These are phyloP conservation scores for Gracilaria domingensis DNA, from an alignment of 23 red algal species.

Conservation along the genomic window DNA sequence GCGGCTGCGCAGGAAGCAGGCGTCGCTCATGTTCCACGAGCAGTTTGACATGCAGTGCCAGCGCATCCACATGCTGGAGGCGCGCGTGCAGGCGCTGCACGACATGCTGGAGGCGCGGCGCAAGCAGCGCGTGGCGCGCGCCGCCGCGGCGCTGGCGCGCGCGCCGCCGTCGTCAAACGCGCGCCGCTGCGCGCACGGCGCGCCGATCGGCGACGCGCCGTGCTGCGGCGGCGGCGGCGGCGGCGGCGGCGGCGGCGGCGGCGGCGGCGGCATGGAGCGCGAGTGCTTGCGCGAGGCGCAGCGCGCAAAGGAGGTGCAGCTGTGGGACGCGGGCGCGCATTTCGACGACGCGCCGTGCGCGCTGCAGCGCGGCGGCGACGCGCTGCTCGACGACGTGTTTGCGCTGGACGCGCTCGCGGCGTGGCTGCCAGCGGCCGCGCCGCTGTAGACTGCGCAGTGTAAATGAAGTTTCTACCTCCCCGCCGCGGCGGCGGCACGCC, in stretches of 20 bases:
- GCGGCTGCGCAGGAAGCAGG: slow-evolving; percentile 31
- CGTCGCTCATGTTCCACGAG: slow-evolving; percentile 13
- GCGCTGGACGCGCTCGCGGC: background rate
- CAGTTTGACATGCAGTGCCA: slow-evolving; percentile 28
- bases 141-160: no score
- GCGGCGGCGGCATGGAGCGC: background rate
- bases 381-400: background rate
- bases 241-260: no score
- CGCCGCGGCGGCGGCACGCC: no score
- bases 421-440: no score
- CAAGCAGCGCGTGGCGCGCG: background rate
- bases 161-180: no score
- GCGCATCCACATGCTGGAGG: slow-evolving; percentile 36
- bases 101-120: slow-evolving; percentile 1
- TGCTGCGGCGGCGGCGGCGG: no score
- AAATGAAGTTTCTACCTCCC: no score
- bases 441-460: no score
- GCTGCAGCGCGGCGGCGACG: background rate
- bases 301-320: no score
- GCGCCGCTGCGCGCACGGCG: background rate
- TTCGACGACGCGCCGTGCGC: background rate
- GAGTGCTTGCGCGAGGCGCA: no score
- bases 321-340: background rate
- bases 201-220: no score
- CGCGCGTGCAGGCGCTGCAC: slow-evolving; percentile 23